These are phyloP conservation scores for Candida rishiriensis DNA, from an alignment of 805 yeast species.

Conservation along the genomic window DNA sequence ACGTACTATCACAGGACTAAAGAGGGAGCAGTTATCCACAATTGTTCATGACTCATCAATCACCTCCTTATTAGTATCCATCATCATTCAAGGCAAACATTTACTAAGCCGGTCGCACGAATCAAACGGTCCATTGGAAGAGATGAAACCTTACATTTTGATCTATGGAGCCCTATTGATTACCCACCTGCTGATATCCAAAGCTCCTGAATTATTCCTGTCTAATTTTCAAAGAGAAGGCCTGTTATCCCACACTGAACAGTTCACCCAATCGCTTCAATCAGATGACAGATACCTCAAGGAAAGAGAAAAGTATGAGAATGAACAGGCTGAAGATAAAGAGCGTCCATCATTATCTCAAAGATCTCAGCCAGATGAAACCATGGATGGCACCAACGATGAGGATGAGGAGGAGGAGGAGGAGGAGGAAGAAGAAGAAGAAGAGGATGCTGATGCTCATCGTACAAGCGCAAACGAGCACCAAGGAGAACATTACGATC, in stretches of 20 bases:
- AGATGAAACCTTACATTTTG: slow-evolving; percentile 34
- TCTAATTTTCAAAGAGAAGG: slow-evolving; percentile 67
- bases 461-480: slow-evolving; percentile 22
- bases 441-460: slow-evolving; percentile 16
- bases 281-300: slow-evolving; percentile 6
- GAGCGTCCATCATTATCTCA: not conserved
- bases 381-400: slow-evolving; percentile 11
- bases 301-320: slow-evolving; percentile 4
- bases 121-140: slow-evolving; percentile 11
- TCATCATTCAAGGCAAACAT: slow-evolving; percentile 50
- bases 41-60: slow-evolving; percentile 35
- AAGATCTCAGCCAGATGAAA: slow-evolving; percentile 2
- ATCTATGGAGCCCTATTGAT: slow-evolving; percentile 50
- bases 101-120: slow-evolving; percentile 13
- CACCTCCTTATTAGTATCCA: slow-evolving; percentile 51
- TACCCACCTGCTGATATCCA: slow-evolving; percentile 38
- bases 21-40: slow-evolving; percentile 26
- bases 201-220: slow-evolving; percentile 41
- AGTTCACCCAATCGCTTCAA: slow-evolving; percentile 27
- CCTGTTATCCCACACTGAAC: slow-evolving; percentile 45
- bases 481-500: slow-evolving; percentile 23
- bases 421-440: slow-evolving; percentile 18
- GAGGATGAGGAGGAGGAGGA: slow-evolving; percentile 16
- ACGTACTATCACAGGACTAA: slow-evolving; percentile 44
- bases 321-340: slow-evolving; percentile 5